Percentiles rank a stretch among this genome's conserved stretches.
Evolutionary conservation across 176 grass and related monocot species (phyloP).

Genomic region (Musa beccarii): DNA sequence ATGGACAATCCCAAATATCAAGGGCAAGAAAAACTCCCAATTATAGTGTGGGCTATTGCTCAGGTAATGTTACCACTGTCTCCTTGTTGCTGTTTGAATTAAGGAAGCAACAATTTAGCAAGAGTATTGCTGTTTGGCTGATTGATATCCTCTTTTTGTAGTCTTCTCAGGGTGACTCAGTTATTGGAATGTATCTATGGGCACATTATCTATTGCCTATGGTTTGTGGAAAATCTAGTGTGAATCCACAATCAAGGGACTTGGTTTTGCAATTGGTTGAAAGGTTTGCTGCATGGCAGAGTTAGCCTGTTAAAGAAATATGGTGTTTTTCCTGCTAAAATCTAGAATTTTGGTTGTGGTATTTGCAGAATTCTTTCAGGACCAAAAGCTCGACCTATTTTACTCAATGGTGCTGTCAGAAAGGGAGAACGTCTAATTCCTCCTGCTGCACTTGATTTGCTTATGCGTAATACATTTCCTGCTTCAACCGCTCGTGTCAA

Average conservation of each 20-base stretch:
- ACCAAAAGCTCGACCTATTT: constrained; percentile 64
- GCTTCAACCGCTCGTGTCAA: constrained; percentile 49
- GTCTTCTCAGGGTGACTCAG: constrained; percentile 83
- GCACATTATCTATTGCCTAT: constrained; percentile 75
- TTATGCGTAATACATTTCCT: constrained; percentile 67
- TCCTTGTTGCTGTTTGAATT: neutral
- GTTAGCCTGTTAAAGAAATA: neutral
- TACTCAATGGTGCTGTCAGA: constrained; percentile 76
- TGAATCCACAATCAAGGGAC: constrained; percentile 76
- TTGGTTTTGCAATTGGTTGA: constrained; percentile 87
- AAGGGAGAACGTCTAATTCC: constrained; percentile 85
- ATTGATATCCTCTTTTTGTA: constrained; percentile 11
- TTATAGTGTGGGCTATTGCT: constrained; percentile 71
- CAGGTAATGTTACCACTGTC: constrained; percentile 40
- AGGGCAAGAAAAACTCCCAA: constrained; percentile 79
- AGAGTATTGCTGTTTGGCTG: too few relatives aligned
- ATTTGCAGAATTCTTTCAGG: constrained; percentile 50
- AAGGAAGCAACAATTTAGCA: neutral
- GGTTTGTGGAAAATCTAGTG: constrained; percentile 67
- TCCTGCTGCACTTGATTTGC: constrained; percentile 63
- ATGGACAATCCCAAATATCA: constrained; percentile 68
- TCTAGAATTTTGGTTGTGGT: constrained; percentile 7
- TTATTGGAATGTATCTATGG: constrained; percentile 74
- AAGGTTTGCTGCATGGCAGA: constrained; percentile 35
- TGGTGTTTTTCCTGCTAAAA: neutral